phyloP scores from a whole-genome alignment of 2,329 filamentous ascomycete genomes.

The Microcyclosporella mali region DNA sequence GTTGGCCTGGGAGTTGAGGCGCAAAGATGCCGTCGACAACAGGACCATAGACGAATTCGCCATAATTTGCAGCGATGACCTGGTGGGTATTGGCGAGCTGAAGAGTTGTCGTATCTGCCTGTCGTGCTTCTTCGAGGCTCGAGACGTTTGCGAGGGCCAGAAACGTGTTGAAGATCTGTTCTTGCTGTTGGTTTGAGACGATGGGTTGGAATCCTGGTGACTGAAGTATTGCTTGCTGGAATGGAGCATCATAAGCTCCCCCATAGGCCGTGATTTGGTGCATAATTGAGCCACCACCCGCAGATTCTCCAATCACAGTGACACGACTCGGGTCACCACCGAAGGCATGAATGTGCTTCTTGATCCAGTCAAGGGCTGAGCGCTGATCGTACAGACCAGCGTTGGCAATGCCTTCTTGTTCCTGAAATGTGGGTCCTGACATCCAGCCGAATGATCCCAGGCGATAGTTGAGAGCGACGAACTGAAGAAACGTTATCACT shows the following conservation, averaged over 20 bases:
- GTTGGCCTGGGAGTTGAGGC: slow-evolving; percentile 41
- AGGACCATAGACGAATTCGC: slow-evolving; percentile 40
- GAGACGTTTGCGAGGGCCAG: slow-evolving; percentile 39
- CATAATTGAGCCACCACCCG: slow-evolving; percentile 49
- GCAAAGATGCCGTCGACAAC: slow-evolving; percentile 47
- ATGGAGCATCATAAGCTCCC: slow-evolving; percentile 40
- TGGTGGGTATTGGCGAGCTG: slow-evolving; percentile 41
- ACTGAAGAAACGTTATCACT: slow-evolving; percentile 1
- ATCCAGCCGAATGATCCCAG: slow-evolving; percentile 47
- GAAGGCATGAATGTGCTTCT: slow-evolving; percentile 39
- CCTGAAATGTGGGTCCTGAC: slow-evolving; percentile 39
- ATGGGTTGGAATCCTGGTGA: slow-evolving; percentile 41
- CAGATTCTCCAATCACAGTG: slow-evolving; percentile 45
- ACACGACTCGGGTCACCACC: slow-evolving; percentile 43
- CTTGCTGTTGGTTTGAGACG: slow-evolving; percentile 33
- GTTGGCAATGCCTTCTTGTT: slow-evolving; percentile 42
- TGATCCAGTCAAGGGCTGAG: slow-evolving; percentile 53
- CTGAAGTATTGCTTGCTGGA: slow-evolving; percentile 42
- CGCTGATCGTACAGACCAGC: slow-evolving; percentile 50
- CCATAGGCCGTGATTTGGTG: slow-evolving; percentile 50
- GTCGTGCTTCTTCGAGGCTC: slow-evolving; percentile 40
- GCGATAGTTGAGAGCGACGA: slow-evolving; percentile 45
- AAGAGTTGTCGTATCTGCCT: slow-evolving; percentile 36
- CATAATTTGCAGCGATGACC: slow-evolving; percentile 36
- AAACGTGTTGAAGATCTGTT: slow-evolving; percentile 37